Base-by-base conservation (phyloP, 106 monocot species). In the Amphibolis antarctica region DNA sequence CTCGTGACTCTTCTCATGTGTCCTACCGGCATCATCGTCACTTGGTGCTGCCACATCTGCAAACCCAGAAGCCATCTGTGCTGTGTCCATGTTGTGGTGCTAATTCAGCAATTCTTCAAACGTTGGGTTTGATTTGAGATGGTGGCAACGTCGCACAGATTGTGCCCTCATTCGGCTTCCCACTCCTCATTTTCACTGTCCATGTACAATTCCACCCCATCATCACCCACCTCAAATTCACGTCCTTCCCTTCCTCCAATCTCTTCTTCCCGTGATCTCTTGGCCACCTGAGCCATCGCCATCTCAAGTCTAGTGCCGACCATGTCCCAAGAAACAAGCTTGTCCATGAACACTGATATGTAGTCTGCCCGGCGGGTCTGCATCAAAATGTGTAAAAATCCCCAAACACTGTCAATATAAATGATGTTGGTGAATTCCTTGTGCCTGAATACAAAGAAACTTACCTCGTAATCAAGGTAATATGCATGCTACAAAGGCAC, bases 391-490 rank as follows among this genome's bases (percentile, higher is more conserved):
- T n/a, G n/a, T 46, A 19, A 15, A 64, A 12, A 44, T 56, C 15
- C 28, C 14, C 13, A 56, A 15, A 55, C 55, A 56, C 15, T 18
- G 25, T 18, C 28, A 17, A 17, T 49, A 28, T 29, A 20, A 19
- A 44, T 20, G 56, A 24, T n/a, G 27, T 26, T 2, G 30, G 21
- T 54, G 6, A 64, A 30, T 18, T 3, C 42, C 30, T 44, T 5
- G 3, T 20, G 46, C 4, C 45, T 28, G 4, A 64, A 20, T 43
- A 2, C 19, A 14, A 15, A 9, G 27, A 12, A 55, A 7, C 71
- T 63, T 13, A 92, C 91, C 91, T 86, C 83, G 62, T 81, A 86
- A 30, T 92, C 92, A 66, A 86, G 81, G 63, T 79, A 92, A 61
- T 92, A 92, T 31, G 92, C 92, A 62, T 92, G 92, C 92, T 92